A percentile compares a stretch with the other conserved stretches of the same genome.
Evolutionary conservation across 768 basidiomycete genomes (phyloP).

Genomic region (Kondoa subrosea): DNA sequence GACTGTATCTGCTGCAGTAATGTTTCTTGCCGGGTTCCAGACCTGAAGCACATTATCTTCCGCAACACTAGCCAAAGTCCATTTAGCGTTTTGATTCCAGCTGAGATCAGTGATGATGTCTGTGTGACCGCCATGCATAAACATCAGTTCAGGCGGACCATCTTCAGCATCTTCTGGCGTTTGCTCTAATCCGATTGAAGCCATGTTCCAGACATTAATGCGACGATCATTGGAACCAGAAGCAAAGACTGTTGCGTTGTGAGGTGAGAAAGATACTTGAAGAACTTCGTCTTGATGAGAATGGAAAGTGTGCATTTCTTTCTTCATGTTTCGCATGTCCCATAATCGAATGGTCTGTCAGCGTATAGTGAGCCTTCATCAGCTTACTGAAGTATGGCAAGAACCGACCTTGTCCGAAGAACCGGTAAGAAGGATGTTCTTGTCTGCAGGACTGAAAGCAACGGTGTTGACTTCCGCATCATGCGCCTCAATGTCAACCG

Average conservation of each 20-base stretch:
- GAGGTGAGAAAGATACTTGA: constrained; percentile 88
- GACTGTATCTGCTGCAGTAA: constrained; percentile 80
- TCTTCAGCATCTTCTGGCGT: constrained; percentile 97
- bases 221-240: constrained; percentile 85
- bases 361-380: background rate
- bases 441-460: constrained; percentile 66
- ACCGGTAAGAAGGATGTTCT: constrained; percentile 69
- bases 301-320: constrained; percentile 75
- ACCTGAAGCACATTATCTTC: constrained; percentile 96
- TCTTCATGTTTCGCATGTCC: constrained; percentile 53
- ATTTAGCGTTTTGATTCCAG: constrained; percentile 54
- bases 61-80: constrained; percentile 39
- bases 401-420: constrained; percentile 75
- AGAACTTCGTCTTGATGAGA: constrained; percentile 88
- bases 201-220: constrained; percentile 86
- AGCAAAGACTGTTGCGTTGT: constrained; percentile 77
- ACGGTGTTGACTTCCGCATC: constrained; percentile 79
- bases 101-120: constrained; percentile 52
- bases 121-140: constrained; percentile 65
- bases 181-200: constrained; percentile 82
- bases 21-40: constrained; percentile 89
- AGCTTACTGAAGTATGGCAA: background rate
- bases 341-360: constrained; percentile 71
- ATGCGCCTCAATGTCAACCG: constrained; percentile 62
- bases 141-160: constrained; percentile 87